Base-by-base conservation (phyloP, 2,329 filamentous ascomycete species). In the Exophiala phaeomuriformis region DNA sequence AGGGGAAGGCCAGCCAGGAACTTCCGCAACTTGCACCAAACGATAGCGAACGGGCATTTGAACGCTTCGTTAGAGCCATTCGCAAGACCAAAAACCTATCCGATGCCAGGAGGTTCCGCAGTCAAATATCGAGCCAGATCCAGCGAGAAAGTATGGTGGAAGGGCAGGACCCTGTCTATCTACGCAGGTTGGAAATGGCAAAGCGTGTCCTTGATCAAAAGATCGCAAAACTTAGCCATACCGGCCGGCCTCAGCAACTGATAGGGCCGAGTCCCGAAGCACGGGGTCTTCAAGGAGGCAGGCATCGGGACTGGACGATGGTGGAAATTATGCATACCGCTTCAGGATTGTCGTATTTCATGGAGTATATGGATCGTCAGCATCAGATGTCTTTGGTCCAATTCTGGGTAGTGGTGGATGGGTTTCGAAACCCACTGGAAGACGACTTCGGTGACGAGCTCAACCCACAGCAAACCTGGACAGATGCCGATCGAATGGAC, bases 351-450 rank as follows among this genome's bases (percentile, higher is more conserved):
- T 97, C 93, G 2, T 98, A 95, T 67, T 97, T 98, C 72, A 98
- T 98, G 93, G 93, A 98, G 67, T 97, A 90, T 65, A 98, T 98
- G 93, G 93, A 98, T 67, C 84, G 93, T 40, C 86, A 90, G 66
- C 79, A 80, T 10, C 76, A 91, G 29, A 91, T 97, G 85, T 80
- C 86, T 9, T 74, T 96, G 44, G 90, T 98, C 4, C 93, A 98
- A 65, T 98, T 97, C 69, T 98, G 91, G 90, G 84, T 98, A 39
- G 93, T 97, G 2, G 93, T 97, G 4, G 93, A 98, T 71, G 91
- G 93, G 0, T 89, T 97, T 63, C 86, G 94, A 40, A 95, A 94
- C 63, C 94, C 93, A 0, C 74, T 98, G 2, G 93, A 98, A 69
- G 88, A 91, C 60, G 85, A 88, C 64, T 84, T 85, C 35, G 84